Base-by-base conservation (phyloP, 2,329 filamentous ascomycete genomes). In the Coniosporium tulheliwenetii region DNA sequence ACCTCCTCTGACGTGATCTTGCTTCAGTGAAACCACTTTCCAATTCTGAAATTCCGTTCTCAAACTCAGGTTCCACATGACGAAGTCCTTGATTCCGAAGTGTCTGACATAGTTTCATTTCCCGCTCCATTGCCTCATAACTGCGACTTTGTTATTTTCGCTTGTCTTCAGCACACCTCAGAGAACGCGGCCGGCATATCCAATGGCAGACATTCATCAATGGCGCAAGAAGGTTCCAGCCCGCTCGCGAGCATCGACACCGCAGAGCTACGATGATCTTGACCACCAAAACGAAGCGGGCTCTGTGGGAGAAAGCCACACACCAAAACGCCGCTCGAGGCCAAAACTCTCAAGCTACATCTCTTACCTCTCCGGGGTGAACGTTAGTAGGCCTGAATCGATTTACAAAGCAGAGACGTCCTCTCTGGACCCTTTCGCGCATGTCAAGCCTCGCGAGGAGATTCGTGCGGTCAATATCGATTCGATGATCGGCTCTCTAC, bases 301-400 rank as follows among this genome's bases (percentile, higher is more conserved):
- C 10, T 52, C 52, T 15, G 50, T 52, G 26, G 19, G 19, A 26
- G 19, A 26, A 7, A 26, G 19, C 7, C 19, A 26, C 19, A 51
- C 53, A 10, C 53, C 59, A 10, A 61, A 55, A 37, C 51, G 48
- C 40, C 46, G 48, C 8, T 45, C 59, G n/a, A 61, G 54, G 42
- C 61, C 63, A 5, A 64, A 61, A 40, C 47, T 63, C 13, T 51
- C 54, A 13, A 56, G 56, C 3, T 64, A 64, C 49, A 58, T 64
- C 10, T 59, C 59, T 7, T 5, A 49, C 55, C 9, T 57, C 59
- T 33, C 29, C 10, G 30, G 9, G 10, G 30, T n/a, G 16, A 31
- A 31, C 37, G 15, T 2, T n/a, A 5, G 26, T 48, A 1, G 46
- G 46, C 3, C 41, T 58, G 5, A 26, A 26, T 26, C 19, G 19